Evolutionary conservation across 1,284 basidiomycete species (phyloP).

Genomic region (Trametes hirsuta): DNA sequence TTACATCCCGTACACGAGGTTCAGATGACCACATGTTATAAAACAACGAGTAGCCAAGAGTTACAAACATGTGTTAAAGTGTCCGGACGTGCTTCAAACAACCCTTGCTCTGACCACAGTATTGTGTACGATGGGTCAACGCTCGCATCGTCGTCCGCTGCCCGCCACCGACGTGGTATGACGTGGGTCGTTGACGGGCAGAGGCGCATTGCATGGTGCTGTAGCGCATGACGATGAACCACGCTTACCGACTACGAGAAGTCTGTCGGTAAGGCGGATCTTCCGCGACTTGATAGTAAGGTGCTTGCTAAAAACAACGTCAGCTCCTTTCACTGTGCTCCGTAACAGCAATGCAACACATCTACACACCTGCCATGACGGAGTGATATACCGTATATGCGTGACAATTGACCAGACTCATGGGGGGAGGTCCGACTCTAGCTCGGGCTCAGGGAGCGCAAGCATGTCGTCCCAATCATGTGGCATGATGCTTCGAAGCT

Average conservation of each 20-base stretch:
- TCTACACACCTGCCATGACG: constrained; percentile 1
- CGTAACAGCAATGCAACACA: neutral
- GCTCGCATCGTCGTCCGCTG: neutral
- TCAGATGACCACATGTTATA: too few species aligned
- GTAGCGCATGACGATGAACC: neutral
- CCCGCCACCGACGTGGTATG: neutral
- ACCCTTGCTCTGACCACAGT: neutral
- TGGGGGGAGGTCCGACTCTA: neutral
- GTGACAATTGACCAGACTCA: neutral
- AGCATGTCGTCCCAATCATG: constrained; percentile 16
- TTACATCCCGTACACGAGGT: too few species aligned
- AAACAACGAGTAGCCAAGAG: too few species aligned
- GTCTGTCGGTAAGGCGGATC: neutral
- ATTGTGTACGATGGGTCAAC: neutral
- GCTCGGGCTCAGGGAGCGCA: constrained; percentile 2
- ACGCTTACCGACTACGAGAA: neutral
- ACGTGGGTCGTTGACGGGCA: neutral
- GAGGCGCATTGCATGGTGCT: neutral
- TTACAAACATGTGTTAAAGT: too few species aligned
- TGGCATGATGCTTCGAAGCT: constrained; percentile 15
- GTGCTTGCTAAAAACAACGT: neutral
- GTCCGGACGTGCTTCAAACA: neutral
- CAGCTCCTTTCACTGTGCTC: neutral
- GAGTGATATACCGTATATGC: neutral
- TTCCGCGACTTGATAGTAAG: neutral